Base-by-base conservation (phyloP, 306 rosid species). In the Fagus sylvatica region DNA sequence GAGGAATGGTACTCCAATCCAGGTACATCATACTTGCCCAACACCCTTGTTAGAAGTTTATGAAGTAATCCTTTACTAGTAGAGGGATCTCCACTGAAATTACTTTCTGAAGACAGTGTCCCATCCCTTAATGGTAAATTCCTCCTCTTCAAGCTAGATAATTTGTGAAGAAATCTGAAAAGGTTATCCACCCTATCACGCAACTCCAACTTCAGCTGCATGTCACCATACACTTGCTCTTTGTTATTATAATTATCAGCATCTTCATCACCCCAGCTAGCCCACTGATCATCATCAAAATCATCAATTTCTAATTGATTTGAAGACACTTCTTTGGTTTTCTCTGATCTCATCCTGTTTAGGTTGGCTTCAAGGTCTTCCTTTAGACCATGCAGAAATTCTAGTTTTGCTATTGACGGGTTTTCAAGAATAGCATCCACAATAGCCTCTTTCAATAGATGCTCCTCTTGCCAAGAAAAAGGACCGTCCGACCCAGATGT, bases 391-490 rank as follows among this genome's bases (percentile, higher is more conserved):
- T 89, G 89, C 53, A 94, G 91, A 90, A 94, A 88, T 79, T 90
- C 91, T 79, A 90, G 90, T 75, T 83, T 87, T 68, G 85, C 90
- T 57, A 72, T 86, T 32, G 90, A 82, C 11, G 97, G 91, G 79
- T 90, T 92, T 87, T 94, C 98, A 33, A 92, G 82, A 88, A 92
- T 89, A 13, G 97, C 93, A 74, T 92, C 93, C 55, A 91, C 88
- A 49, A 92, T 87, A 60, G 97, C 91, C 67, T 92, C 98, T 84
- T 92, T 94, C 80, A 94, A 81, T 78, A 90, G 57, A 78, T 68
- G 97, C 81, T 94, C 97, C 87, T 92, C 97, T 88, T 94, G 97
- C 98, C 98, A 92, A 60, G 97, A 94, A 84, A 94, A 94, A 12
- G 97, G 97, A 56, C 98, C 94, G 65, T 90, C 97, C 62, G 91